Evolutionary conservation across 495 filamentous ascomycete species (phyloP), one percentile per base, ranked within the genome.

Genomic region (Echria macrotheca): DNA sequence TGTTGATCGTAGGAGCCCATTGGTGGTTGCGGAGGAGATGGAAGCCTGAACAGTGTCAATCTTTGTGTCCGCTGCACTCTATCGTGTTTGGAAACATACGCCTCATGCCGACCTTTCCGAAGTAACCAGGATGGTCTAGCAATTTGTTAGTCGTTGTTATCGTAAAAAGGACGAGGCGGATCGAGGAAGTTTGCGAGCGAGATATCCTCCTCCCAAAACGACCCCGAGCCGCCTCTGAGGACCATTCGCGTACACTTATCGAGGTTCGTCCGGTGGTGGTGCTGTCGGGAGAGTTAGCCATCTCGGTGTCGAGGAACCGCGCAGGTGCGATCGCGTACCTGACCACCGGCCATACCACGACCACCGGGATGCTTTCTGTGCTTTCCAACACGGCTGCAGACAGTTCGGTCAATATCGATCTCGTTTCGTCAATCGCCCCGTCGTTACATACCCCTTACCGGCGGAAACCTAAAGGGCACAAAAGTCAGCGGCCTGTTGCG

Each of bases 291-390:
- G 53, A 15, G 58, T 64, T 57, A 64, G 61, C 46, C 21, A 38
- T 18, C 18, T n/a, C n/a, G n/a, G n/a, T n/a, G n/a, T n/a, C n/a
- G n/a, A n/a, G n/a, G n/a, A n/a, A n/a, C n/a, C n/a, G n/a, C n/a
- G n/a, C n/a, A n/a, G 35, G 5, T 33, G 24, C 19, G 14, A 39
- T 52, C 40, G 39, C 60, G 53, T 59, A 64, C 61, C 52, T 65
- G 62, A 59, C 62, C 62, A 65, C 62, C 62, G 60, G 62, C 62
- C 62, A 65, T 65, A 65, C 62, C 62, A 63, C 62, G 62, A 63
- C 62, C 62, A 63, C 62, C 62, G 21, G 62, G 62, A 40, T 65
- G 62, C 62, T 65, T 65, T 37, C 62, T 63, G 62, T 65, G 62
- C 62, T 65, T 65, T 58, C 62, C 62, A 49, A 65, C 62, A 59